Evolutionary conservation across 2,329 filamentous ascomycete genomes (phyloP), one percentile per base, ranked within the genome.

Genomic region (Xylariaceae sp.): DNA sequence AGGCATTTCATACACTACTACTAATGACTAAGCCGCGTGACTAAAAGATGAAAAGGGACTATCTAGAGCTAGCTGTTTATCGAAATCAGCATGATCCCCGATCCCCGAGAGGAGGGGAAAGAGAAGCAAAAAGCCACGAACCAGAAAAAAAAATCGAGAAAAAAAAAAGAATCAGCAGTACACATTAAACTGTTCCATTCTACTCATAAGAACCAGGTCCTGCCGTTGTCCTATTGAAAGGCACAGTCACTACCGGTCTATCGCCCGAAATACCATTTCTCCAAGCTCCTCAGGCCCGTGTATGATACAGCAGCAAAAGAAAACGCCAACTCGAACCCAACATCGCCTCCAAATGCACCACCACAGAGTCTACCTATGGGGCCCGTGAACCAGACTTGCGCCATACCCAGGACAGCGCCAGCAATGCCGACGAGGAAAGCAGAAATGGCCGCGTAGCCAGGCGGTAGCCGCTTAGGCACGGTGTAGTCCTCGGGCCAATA

Each of bases 321-420:
- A 50, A 70, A 70, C 13, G 67, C 67, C 1, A 70, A 54, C 63
- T 69, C 68, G 52, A 71, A 70, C 1, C 69, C 68, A 3, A 67
- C 60, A 30, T 70, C 68, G 15, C 68, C 68, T 9, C 67, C 68
- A 13, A 58, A 59, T 8, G 59, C 74, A 17, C 82, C 72, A 47
- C 84, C 80, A 56, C 85, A 85, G 35, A 82, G 74, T 59, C 78
- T 76, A 0, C 86, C 87, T 62, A 90, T 84, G 0, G 87, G 87
- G 0, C 88, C 88, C 0, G 82, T 81, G 65, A 77, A 88, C 86
- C 87, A 91, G 0, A 77, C 72, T 72, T 91, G 88, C 15, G 81
- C 81, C 86, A 90, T 90, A 4, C 88, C 88, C 6, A 83, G 76
- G 2, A 88, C 79, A 67, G 88, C 86, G 11, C 88, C 88, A 11